phyloP scores from a whole-genome alignment of 1,139 yeast species.

The Saccharomycopsis hybrid region DNA sequence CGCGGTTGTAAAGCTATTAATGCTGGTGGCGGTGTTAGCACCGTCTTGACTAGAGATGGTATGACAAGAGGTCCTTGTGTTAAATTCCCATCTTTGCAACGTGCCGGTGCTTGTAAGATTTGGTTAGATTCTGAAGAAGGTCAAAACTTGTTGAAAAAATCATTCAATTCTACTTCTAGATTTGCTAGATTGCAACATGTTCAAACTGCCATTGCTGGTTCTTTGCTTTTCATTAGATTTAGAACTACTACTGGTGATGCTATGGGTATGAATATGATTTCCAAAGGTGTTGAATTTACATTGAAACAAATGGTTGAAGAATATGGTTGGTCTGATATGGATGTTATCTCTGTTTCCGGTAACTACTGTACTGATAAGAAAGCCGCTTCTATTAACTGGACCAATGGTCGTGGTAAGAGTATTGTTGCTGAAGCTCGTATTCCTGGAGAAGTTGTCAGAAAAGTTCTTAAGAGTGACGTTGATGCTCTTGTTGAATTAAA shows the following conservation, averaged over 20 bases:
- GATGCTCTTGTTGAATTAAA: constrained; percentile 88
- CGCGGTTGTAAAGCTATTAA: constrained; percentile 98
- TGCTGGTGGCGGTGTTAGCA: constrained; percentile 87
- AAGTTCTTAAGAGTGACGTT: constrained; percentile 85
- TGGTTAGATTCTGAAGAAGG: constrained; percentile 98
- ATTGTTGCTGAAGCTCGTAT: constrained; percentile 96
- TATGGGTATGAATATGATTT: constrained; percentile 99
- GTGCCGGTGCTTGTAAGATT: constrained; percentile 92
- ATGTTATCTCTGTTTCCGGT: constrained; percentile 87
- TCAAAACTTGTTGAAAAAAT: constrained; percentile 70
- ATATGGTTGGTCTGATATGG: constrained; percentile 93
- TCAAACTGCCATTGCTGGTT: constrained; percentile 95
- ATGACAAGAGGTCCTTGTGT: constrained; percentile 99
- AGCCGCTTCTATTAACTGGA: constrained; percentile 98
- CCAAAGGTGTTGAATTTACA: constrained; percentile 92
- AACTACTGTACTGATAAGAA: constrained; percentile 97
- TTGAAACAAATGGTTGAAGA: constrained; percentile 79
- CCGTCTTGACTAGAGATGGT: constrained; percentile 92
- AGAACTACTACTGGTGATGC: constrained; percentile 99
- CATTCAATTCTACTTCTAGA: constrained; percentile 93
- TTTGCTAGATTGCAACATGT: constrained; percentile 90
- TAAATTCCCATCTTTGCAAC: constrained; percentile 65
- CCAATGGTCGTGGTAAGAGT: constrained; percentile 97
- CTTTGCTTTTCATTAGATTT: constrained; percentile 79
- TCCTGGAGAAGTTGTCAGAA: constrained; percentile 72